These are phyloP conservation scores for Calocybe gangraenosa DNA, from an alignment of 768 basidiomycete species.

Conservation along the genomic window DNA sequence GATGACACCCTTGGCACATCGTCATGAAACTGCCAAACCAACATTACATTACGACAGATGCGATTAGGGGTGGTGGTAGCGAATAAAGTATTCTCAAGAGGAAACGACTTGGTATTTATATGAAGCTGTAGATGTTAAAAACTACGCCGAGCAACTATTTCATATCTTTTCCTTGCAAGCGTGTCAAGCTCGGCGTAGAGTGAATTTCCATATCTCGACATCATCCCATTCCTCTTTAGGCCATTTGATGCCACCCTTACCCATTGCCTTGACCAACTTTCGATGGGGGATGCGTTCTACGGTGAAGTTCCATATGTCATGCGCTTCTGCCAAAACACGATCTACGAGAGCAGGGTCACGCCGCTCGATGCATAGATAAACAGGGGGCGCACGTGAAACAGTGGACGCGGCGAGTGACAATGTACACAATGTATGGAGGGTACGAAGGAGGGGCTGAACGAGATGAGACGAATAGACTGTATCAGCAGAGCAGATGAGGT, in stretches of 20 bases:
- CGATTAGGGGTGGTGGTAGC: not conserved
- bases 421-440: constrained; percentile 51
- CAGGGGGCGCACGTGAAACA: constrained; percentile 34
- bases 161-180: not conserved
- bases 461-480: constrained; percentile 69
- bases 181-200: constrained; percentile 12
- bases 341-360: constrained; percentile 70
- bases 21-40: not conserved
- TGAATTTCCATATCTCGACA: constrained; percentile 75
- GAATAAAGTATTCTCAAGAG: not conserved
- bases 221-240: constrained; percentile 71
- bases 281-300: constrained; percentile 53
- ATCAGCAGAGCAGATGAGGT: constrained; percentile 80
- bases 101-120: no score
- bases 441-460: constrained; percentile 63
- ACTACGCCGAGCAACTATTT: no score
- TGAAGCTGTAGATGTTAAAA: no score
- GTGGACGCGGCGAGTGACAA: constrained; percentile 27
- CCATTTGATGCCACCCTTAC: constrained; percentile 58
- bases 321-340: constrained; percentile 52
- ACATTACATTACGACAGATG: no score
- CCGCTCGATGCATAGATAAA: constrained; percentile 70
- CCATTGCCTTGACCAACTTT: constrained; percentile 58
- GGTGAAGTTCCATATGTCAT: constrained; percentile 49
- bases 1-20: constrained; percentile 1